Evolutionary conservation across 768 basidiomycete genomes (phyloP).

Genomic region (Kwoniella sp.): DNA sequence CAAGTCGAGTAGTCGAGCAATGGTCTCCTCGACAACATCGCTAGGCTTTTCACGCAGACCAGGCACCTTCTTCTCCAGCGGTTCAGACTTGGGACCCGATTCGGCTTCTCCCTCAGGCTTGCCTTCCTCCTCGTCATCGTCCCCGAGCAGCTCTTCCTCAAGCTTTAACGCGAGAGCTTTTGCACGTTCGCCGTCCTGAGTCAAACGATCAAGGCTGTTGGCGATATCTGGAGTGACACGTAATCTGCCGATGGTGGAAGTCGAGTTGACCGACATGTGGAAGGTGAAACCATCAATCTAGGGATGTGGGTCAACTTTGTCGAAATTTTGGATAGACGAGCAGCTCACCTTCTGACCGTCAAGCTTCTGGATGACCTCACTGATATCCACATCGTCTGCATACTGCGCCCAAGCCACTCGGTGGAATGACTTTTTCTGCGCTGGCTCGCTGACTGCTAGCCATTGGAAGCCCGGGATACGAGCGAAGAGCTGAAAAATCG

Average conservation of each 20-base stretch:
- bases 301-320: conserved; percentile 15
- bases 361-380: conserved; percentile 68
- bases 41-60: conserved; percentile 63
- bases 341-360: conserved; percentile 77
- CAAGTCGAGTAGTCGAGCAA: conserved; percentile 74
- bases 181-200: conserved; percentile 76
- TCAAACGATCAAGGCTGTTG: conserved; percentile 74
- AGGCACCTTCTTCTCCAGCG: conserved; percentile 36
- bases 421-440: conserved; percentile 90
- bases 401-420: conserved; percentile 93
- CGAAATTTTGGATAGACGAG: not conserved
- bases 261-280: conserved; percentile 68
- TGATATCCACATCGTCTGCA: conserved; percentile 79
- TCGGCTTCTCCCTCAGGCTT: conserved; percentile 51
- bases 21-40: conserved; percentile 76
- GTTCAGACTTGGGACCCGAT: conserved; percentile 44
- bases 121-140: conserved; percentile 18
- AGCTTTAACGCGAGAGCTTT: conserved; percentile 71
- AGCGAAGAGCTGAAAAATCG: conserved; percentile 72
- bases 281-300: conserved; percentile 96
- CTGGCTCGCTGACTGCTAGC: conserved; percentile 85
- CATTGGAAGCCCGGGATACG: conserved; percentile 80
- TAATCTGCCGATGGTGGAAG: conserved; percentile 72
- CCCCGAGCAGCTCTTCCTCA: conserved; percentile 64
- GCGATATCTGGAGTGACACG: conserved; percentile 81